Conservation (phyloP, 1,139 yeast species). For the Lodderomyces oxycetoniae region DNA sequence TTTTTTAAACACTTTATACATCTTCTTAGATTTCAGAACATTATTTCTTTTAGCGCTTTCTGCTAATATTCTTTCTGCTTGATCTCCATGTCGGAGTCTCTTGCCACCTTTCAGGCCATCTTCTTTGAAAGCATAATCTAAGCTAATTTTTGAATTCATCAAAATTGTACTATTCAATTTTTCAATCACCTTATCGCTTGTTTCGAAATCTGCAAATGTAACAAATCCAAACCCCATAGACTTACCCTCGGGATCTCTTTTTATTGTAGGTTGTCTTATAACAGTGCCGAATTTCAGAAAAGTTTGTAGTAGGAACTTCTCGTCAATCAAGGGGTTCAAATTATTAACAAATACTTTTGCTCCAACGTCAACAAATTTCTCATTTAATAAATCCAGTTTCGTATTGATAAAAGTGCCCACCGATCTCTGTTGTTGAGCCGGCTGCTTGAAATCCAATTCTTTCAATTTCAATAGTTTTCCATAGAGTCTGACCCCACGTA, state of each 20-base stretch:
- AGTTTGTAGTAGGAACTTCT: conserved; percentile 50
- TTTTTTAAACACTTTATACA: too few species aligned
- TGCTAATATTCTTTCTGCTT: conserved; percentile 69
- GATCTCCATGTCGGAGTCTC: conserved; percentile 69
- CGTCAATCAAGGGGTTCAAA: conserved; percentile 67
- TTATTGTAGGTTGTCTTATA: conserved; percentile 47
- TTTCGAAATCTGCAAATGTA: conserved; percentile 56
- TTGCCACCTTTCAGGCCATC: conserved; percentile 31
- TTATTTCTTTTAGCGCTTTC: conserved; percentile 52
- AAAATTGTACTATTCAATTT: conserved; percentile 66
- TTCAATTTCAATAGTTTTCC: conserved; percentile 63
- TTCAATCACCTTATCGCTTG: conserved; percentile 69
- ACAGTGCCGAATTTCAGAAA: conserved; percentile 70
- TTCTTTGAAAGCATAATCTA: conserved; percentile 72
- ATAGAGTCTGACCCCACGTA: conserved; percentile 60
- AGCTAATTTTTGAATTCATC: conserved; percentile 57
- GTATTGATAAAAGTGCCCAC: conserved; percentile 9
- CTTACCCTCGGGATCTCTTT: conserved; percentile 48
- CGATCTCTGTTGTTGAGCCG: conserved; percentile 3
- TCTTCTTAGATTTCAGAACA: conserved; percentile 1
- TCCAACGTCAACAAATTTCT: conserved; percentile 48
- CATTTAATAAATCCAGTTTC: conserved; percentile 8
- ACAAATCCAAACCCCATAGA: conserved; percentile 64
- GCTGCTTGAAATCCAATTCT: conserved; percentile 33
- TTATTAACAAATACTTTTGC: conserved; percentile 75